Evolutionary conservation across 2,329 filamentous ascomycete genomes (phyloP), one percentile per base, ranked within the genome.

Genomic region (Aspergillus ochraceoroseus): DNA sequence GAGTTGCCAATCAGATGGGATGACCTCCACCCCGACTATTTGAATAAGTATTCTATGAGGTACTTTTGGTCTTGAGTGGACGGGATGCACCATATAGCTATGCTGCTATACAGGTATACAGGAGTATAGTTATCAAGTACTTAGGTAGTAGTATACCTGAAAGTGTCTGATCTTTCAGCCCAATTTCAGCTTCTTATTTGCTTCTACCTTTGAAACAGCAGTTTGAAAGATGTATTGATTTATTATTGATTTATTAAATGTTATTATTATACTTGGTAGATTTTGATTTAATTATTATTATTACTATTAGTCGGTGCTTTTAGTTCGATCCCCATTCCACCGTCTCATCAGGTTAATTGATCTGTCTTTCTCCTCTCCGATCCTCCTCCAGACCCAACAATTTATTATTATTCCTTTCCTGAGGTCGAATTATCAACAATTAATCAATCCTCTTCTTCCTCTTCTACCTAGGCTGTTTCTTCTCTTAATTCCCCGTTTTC

Each of bases 121-220:
- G n/a, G n/a, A n/a, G n/a, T n/a, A n/a, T n/a, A n/a, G n/a, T n/a
- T n/a, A n/a, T n/a, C n/a, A n/a, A n/a, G n/a, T n/a, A n/a, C n/a
- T n/a, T n/a, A n/a, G n/a, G n/a, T n/a, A n/a, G n/a, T n/a, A n/a
- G n/a, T n/a, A n/a, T n/a, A n/a, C n/a, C n/a, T n/a, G n/a, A n/a
- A n/a, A n/a, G n/a, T n/a, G n/a, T n/a, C n/a, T n/a, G n/a, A n/a
- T 38, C 36, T 48, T 48, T 44, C 45, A 48, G 45, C 47, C 47
- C 42, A 50, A 50, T 44, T 45, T 39, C 13, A 33, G 12, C n/a
- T n/a, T n/a, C n/a, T n/a, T n/a, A n/a, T n/a, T n/a, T n/a, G n/a
- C n/a, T n/a, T n/a, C n/a, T n/a, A n/a, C n/a, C n/a, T n/a, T n/a
- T n/a, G n/a, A n/a, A n/a, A n/a, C n/a, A n/a, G n/a, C n/a, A n/a